These are phyloP conservation scores for Pseudopyrenochaeta lycopersici DNA, from an alignment of 2,329 filamentous ascomycete genomes.

Conservation along the genomic window DNA sequence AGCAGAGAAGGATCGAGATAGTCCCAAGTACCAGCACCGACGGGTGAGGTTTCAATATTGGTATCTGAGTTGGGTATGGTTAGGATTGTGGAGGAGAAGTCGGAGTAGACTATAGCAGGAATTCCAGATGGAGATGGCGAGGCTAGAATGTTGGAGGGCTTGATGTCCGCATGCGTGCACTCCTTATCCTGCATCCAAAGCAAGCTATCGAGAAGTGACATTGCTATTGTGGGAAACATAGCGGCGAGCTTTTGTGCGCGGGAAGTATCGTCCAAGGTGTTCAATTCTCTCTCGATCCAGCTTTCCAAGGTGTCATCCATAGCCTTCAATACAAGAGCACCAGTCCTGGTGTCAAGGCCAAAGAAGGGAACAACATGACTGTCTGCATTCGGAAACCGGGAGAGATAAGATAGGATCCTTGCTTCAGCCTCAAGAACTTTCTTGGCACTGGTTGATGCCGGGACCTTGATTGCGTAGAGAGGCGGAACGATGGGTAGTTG, in stretches of 20 bases:
- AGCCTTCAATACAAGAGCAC: slow-evolving; percentile 43
- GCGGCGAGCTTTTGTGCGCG: slow-evolving; percentile 48
- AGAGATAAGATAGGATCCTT: slow-evolving; percentile 43
- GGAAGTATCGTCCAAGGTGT: slow-evolving; percentile 27
- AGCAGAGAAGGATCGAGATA: slow-evolving; percentile 53
- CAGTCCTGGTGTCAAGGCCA: slow-evolving; percentile 41
- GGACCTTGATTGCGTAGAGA: slow-evolving; percentile 47
- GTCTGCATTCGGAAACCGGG: slow-evolving; percentile 29
- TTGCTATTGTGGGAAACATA: slow-evolving; percentile 52
- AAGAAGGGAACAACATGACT: slow-evolving; percentile 44
- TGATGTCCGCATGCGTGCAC: slow-evolving; percentile 57
- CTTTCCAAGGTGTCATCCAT: slow-evolving; percentile 45
- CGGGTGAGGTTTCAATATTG: slow-evolving; percentile 27
- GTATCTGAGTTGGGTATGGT: slow-evolving; percentile 9
- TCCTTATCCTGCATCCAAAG: slow-evolving; percentile 52
- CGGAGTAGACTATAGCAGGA: slow-evolving; percentile 48
- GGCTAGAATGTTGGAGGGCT: slow-evolving; percentile 58
- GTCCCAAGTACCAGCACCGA: slow-evolving; percentile 58
- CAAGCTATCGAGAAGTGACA: slow-evolving; percentile 51
- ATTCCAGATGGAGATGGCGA: slow-evolving; percentile 13
- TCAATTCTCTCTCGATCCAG: slow-evolving; percentile 41
- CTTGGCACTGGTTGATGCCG: slow-evolving; percentile 39
- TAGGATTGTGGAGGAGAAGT: slow-evolving; percentile 54
- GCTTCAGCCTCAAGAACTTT: slow-evolving; percentile 44
- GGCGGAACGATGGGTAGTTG: slow-evolving; percentile 18